Conservation (phyloP, 805 yeast species). For the Candida krabiensis region DNA sequence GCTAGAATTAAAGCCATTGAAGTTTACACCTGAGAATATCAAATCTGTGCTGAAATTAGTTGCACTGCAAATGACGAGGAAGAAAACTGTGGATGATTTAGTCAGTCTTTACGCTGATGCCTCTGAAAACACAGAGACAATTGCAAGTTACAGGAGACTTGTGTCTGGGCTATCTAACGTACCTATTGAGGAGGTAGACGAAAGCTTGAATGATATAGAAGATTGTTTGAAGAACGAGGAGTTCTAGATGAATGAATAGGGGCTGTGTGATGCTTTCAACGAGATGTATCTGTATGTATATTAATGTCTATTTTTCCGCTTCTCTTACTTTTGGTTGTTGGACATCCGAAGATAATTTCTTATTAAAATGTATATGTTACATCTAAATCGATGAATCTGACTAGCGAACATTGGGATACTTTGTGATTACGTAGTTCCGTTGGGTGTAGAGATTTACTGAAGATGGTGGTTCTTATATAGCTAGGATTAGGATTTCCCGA, state of each 20-base stretch:
- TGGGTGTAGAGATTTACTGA: too few relatives aligned
- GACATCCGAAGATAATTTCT: too few relatives aligned
- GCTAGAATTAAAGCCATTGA: slow-evolving; percentile 21
- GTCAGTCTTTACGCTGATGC: slow-evolving; percentile 35
- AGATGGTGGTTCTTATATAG: too few relatives aligned
- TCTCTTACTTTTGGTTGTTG: too few relatives aligned
- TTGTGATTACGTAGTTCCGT: too few relatives aligned
- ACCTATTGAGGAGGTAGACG: slow-evolving; percentile 65
- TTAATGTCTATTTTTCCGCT: neutral
- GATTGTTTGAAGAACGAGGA: slow-evolving; percentile 30
- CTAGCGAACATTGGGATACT: too few relatives aligned
- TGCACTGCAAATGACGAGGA: slow-evolving; percentile 53
- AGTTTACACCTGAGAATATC: slow-evolving; percentile 23
- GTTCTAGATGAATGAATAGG: slow-evolving; percentile 4
- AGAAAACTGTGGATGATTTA: slow-evolving; percentile 51
- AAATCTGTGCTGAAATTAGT: slow-evolving; percentile 44
- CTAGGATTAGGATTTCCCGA: too few relatives aligned
- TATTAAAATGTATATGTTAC: too few relatives aligned
- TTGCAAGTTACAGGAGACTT: slow-evolving; percentile 66
- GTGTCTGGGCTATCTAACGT: slow-evolving; percentile 70
- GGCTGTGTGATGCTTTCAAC: neutral
- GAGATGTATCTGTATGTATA: slow-evolving; percentile 1
- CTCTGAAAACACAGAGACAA: slow-evolving; percentile 49
- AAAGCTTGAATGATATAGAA: slow-evolving; percentile 59
- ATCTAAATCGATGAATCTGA: too few relatives aligned